A percentile compares a stretch with the other conserved stretches of the same genome.
Conservation (phyloP, 345 rosid species). For the Camelina laxa region DNA sequence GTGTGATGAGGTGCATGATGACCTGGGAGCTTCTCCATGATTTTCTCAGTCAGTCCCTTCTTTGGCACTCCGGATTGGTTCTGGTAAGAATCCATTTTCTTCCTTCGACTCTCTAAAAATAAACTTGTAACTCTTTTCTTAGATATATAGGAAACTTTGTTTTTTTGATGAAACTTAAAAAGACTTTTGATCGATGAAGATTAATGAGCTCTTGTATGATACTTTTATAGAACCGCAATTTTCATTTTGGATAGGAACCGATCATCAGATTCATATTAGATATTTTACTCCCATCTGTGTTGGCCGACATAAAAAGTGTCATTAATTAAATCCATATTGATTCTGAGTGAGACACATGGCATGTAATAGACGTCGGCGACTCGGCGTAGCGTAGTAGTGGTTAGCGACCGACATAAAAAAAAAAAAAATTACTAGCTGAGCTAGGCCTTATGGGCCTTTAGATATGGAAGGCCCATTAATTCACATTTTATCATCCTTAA, state of each 20-base stretch:
- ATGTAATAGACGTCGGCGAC: slow-evolving; percentile 1
- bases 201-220: background rate
- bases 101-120: background rate
- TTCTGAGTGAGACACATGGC: slow-evolving; percentile 18
- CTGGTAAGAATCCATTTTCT: slow-evolving; percentile 37
- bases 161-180: background rate
- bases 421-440: background rate
- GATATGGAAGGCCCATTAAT: background rate
- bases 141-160: background rate
- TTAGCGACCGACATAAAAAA: background rate
- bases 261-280: background rate
- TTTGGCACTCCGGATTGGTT: slow-evolving; percentile 45
- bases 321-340: background rate
- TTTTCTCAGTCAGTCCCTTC: slow-evolving; percentile 49
- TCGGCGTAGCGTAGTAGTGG: background rate
- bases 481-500: background rate
- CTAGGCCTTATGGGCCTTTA: slow-evolving; percentile 25
- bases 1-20: slow-evolving; percentile 45
- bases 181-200: background rate
- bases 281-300: background rate
- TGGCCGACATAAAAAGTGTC: background rate
- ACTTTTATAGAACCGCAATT: slow-evolving; percentile 11
- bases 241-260: background rate
- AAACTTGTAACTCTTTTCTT: background rate
- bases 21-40: slow-evolving; percentile 65